These are phyloP conservation scores for Pichia sp. DNA, from an alignment of 1,139 yeast species.

Conservation along the genomic window DNA sequence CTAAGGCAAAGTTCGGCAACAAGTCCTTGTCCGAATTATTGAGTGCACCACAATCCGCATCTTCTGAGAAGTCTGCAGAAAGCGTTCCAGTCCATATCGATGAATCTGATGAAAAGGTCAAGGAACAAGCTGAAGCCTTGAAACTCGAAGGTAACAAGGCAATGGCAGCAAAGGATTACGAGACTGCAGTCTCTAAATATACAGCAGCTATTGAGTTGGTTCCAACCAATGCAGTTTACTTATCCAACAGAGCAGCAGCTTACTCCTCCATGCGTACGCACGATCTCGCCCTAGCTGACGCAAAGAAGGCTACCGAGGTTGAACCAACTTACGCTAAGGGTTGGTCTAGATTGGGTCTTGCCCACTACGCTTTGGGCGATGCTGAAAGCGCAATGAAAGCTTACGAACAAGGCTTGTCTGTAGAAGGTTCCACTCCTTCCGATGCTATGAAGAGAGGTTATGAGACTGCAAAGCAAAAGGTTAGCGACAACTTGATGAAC, in stretches of 20 bases:
- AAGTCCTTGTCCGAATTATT: constrained; percentile 43
- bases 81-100: constrained; percentile 38
- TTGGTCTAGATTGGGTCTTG: constrained; percentile 91
- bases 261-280: constrained; percentile 73
- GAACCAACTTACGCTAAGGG: constrained; percentile 86
- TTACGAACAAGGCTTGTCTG: constrained; percentile 76
- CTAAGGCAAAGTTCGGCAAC: constrained; percentile 39
- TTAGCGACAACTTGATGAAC: constrained; percentile 61
- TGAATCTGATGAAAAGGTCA: constrained; percentile 41
- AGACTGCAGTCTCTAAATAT: constrained; percentile 66
- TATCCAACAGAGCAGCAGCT: constrained; percentile 96
- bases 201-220: constrained; percentile 72
- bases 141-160: constrained; percentile 87
- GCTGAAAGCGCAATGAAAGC: constrained; percentile 88
- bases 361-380: constrained; percentile 84
- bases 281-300: constrained; percentile 75
- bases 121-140: constrained; percentile 71
- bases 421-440: constrained; percentile 78
- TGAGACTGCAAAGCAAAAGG: constrained; percentile 86
- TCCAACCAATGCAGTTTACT: constrained; percentile 72
- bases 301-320: constrained; percentile 67
- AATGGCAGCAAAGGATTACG: constrained; percentile 73
- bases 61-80: constrained; percentile 15
- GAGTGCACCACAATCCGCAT: constrained; percentile 10
- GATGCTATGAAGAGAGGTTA: constrained; percentile 92